Percentiles rank a stretch among this genome's conserved stretches.
These are phyloP conservation scores for Pyrenophora tritici-repentis DNA, from an alignment of 2,329 filamentous ascomycete genomes.

Conservation along the genomic window DNA sequence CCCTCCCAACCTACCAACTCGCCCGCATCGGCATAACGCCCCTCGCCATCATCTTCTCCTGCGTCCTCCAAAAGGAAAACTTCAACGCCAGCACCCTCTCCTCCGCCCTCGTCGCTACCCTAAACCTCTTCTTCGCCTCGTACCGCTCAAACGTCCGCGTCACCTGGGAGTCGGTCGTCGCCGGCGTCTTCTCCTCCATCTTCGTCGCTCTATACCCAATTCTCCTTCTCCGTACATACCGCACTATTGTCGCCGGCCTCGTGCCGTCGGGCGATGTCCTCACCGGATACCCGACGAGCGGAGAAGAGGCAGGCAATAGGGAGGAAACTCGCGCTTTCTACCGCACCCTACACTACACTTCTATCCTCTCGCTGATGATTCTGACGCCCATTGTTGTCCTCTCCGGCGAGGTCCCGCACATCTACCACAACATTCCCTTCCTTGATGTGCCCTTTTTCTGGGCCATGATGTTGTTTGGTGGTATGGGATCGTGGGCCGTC, in stretches of 20 bases:
- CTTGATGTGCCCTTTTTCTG: conserved; percentile 62
- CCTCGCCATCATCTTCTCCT: conserved; percentile 55
- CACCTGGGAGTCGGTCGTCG: conserved; percentile 57
- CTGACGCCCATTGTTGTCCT: conserved; percentile 57
- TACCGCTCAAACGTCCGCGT: conserved; percentile 54
- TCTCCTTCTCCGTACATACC: conserved; percentile 57
- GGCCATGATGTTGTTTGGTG: conserved; percentile 58
- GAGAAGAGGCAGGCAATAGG: conserved; percentile 42
- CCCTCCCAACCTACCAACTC: conserved; percentile 58
- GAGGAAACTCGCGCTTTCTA: conserved; percentile 59
- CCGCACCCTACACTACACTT: conserved; percentile 58
- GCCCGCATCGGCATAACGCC: conserved; percentile 59
- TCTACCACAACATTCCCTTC: conserved; percentile 59
- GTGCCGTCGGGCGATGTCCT: conserved; percentile 53
- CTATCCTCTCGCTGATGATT: conserved; percentile 55
- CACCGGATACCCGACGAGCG: conserved; percentile 43
- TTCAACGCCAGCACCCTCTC: conserved; percentile 56
- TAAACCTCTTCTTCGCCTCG: conserved; percentile 57
- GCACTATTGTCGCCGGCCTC: conserved; percentile 52
- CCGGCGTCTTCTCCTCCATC: conserved; percentile 57
- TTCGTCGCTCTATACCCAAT: conserved; percentile 60
- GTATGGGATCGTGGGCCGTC: conserved; percentile 54
- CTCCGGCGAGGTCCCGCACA: conserved; percentile 56
- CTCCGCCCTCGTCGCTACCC: conserved; percentile 55
- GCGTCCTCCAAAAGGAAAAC: conserved; percentile 53